Percentiles rank a stretch among this genome's conserved stretches.
These are phyloP conservation scores for Xerocomus minutiporus DNA, from an alignment of 1,284 basidiomycete species.

Conservation along the genomic window DNA sequence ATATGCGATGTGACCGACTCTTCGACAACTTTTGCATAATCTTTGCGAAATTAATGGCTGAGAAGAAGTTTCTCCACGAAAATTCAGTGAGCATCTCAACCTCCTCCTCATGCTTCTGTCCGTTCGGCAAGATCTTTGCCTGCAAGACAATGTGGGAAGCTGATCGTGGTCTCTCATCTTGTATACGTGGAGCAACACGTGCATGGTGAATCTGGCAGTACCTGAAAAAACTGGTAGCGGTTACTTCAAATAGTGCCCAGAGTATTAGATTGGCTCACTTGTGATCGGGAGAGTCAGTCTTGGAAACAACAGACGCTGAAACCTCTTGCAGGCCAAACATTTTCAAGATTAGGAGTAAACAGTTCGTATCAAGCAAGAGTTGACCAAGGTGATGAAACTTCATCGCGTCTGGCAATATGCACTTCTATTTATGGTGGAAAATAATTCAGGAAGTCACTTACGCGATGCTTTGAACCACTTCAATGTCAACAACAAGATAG, in stretches of 20 bases:
- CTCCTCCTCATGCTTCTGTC: conserved; percentile 75
- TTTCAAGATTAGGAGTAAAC: conserved; percentile 90
- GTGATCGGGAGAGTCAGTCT: conserved; percentile 83
- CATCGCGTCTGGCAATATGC: conserved; percentile 72
- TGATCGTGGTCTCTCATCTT: conserved; percentile 58
- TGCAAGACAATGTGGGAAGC: conserved; percentile 54
- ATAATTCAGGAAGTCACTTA: conserved; percentile 39
- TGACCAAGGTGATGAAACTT: conserved; percentile 98
- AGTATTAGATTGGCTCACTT: conserved; percentile 48
- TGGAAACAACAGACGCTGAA: conserved; percentile 75
- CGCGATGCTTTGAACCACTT: conserved; percentile 99
- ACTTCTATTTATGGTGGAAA: conserved; percentile 2
- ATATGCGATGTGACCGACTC: conserved; percentile 88
- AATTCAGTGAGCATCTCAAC: conserved; percentile 90
- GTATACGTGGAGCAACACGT: conserved; percentile 50
- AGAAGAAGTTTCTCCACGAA: conserved; percentile 98
- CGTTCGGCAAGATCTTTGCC: conserved; percentile 58
- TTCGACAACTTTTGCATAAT: conserved; percentile 98
- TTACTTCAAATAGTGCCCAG: conserved; percentile 10
- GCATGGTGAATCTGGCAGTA: conserved; percentile 82
- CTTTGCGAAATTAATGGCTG: conserved; percentile 96
- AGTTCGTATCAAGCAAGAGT: conserved; percentile 93
- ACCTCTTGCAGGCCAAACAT: conserved; percentile 98
- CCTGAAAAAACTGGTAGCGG: conserved; percentile 78
- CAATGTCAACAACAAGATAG: conserved; percentile 83